A percentile compares a stretch with the other conserved stretches of the same genome.
Conservation (phyloP, 2,329 filamentous ascomycete species). For the Neocucurbitaria cava region DNA sequence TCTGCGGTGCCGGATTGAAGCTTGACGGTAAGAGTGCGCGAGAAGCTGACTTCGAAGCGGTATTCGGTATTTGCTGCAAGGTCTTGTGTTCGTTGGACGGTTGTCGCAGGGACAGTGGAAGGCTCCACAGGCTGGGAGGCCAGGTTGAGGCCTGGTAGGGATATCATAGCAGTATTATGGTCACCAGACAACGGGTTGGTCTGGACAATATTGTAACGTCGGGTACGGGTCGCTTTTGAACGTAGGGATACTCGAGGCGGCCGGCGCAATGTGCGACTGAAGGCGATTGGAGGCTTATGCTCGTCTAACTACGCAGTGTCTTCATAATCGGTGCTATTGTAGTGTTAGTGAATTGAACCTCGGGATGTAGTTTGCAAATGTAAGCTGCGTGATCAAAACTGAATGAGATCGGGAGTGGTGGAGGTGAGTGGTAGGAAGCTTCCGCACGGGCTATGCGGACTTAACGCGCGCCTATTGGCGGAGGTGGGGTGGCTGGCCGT, state of each 20-base stretch:
- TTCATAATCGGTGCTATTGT: no score
- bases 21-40: constrained; percentile 54
- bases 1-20: constrained; percentile 85
- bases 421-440: constrained; percentile 3
- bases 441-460: constrained; percentile 17
- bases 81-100: constrained; percentile 47
- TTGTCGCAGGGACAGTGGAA: constrained; percentile 28
- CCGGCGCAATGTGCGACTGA: not conserved
- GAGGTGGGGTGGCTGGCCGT: constrained; percentile 8
- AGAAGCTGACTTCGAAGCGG: constrained; percentile 51
- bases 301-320: no score
- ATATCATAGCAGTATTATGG: constrained; percentile 37
- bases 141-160: constrained; percentile 57
- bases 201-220: not conserved
- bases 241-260: not conserved
- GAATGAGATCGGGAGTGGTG: not conserved
- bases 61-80: constrained; percentile 56
- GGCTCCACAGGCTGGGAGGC: constrained; percentile 39
- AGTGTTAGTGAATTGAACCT: not conserved
- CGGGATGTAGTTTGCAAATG: not conserved
- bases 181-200: not conserved
- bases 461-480: constrained; percentile 21
- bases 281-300: no score
- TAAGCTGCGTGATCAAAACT: not conserved
- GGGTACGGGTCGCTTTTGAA: not conserved